Base-by-base conservation (phyloP, 176 grass and related monocot genomes). In the Musa schizocarpa region DNA sequence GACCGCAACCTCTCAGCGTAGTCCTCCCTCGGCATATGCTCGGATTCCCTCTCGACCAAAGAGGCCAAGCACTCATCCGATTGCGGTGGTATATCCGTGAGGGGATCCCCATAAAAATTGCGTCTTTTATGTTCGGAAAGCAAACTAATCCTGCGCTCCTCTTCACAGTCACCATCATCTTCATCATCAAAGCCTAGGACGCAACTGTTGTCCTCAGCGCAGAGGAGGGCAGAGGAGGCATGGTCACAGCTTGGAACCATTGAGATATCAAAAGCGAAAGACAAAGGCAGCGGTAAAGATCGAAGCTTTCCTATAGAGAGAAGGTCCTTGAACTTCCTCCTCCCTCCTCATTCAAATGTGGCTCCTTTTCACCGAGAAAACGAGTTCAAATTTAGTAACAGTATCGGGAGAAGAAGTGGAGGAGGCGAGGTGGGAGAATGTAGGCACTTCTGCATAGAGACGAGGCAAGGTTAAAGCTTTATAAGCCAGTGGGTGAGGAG, bases 11-110 rank as follows among this genome's bases (percentile, higher is more conserved):
- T 77, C 75, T 52, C 75, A 65, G 49, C 61, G 43, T 77, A 77
- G 75, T 77, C 75, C 61, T 64, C 58, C 75, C 75, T 77, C 20
- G 75, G 75, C 58, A 77, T 49, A 52, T 77, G 61, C 12, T 77
- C 34, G 11, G 61, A 52, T 52, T 77, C 75, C 49, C 61, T 77
- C 75, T 65, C 59, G 20, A 77, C 11, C 61, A 77, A 65, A 51
- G 17, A 34, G 7, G 48, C 61, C 75, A 65, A 77, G 61, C 48
- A 77, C 43, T 77, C 75, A 53, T 77, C 61, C 9, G 75, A 77
- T 16, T 65, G 43, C 75, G 9, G 58, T 19, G 75, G 48, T 21
- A 66, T 65, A 65, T 65, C 50, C 59, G 65, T 16, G 48, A 65
- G 8, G 34, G 43, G n/a, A 65, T 65, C 75, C 48, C 59, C 75